Base-by-base conservation (phyloP, 2,329 filamentous ascomycete genomes). In the Aspergillus pseudoglaucus region DNA sequence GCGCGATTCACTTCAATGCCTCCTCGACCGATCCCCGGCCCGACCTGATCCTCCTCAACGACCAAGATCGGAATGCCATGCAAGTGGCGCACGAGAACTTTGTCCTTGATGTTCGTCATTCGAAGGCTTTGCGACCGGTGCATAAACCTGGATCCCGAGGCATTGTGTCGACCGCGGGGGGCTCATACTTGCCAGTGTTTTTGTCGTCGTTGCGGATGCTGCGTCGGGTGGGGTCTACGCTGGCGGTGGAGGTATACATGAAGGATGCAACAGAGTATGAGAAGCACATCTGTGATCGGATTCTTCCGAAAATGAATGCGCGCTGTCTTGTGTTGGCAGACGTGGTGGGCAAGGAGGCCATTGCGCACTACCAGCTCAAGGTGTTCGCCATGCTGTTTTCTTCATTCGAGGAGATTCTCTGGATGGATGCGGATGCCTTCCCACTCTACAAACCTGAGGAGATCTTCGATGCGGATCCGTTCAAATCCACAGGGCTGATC, bases 401-500 rank as follows among this genome's bases (percentile, higher is more conserved):
- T 1, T 75, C 76, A 4, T 82, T 81, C 54, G 75, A 80, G 56
- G 70, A 80, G 47, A 72, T 79, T 10, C 67, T 82, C 20, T 80
- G 79, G 60, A 72, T 82, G 55, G 79, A 82, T 55, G 75, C 75
- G 44, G 78, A 81, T 56, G 71, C 70, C 48, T 79, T 80, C 57
- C 76, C 78, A 14, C 58, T 72, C 14, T 63, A 68, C 44, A 65
- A 75, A 45, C 72, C 73, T 0, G 63, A 64, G 23, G 50, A 59
- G 3, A 60, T 82, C 10, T 76, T 82, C 54, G 61, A 70, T 8
- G 62, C 67, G 1, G 71, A 77, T 38, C 77, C 77, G 1, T 82
- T 76, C 60, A 66, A 54, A 4, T 72, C 73, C 1, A 70, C 69
- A 2, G 79, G 79, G 14, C 62, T 81, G 43, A 67, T 82, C 10